Evolutionary conservation across 1,284 basidiomycete genomes (phyloP).

Genomic region (Fomitopsis palustris): DNA sequence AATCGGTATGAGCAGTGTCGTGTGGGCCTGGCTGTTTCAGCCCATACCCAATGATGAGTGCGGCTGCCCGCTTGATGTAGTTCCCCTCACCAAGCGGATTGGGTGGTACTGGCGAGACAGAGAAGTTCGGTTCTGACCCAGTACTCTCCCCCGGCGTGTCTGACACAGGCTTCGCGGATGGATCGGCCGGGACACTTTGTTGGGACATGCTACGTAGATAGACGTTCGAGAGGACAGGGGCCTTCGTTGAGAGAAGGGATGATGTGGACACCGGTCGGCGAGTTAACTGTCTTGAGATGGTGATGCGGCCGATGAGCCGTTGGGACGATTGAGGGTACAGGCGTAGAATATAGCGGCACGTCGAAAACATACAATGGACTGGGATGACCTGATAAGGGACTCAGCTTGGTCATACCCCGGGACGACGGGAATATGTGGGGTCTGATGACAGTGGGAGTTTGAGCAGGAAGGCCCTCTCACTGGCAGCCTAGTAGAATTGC

Average conservation of each 20-base stretch:
- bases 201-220: conserved; percentile 1
- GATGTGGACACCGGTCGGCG: background rate
- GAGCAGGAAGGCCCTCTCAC: background rate
- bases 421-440: background rate
- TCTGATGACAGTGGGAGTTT: background rate
- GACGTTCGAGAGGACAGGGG: background rate
- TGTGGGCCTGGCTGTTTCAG: conserved; percentile 2
- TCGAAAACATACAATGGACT: background rate
- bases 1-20: background rate
- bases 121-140: conserved; percentile 34
- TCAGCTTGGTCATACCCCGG: background rate
- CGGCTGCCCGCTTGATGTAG: conserved; percentile 69
- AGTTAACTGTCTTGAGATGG: background rate
- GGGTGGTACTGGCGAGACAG: conserved; percentile 50
- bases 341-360: background rate
- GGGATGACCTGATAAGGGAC: background rate
- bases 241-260: background rate
- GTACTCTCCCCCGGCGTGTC: background rate
- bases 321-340: conserved; percentile 11
- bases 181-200: conserved; percentile 9
- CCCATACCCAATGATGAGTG: conserved; percentile 70
- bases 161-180: conserved; percentile 7
- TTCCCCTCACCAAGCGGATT: conserved; percentile 67
- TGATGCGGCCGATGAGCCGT: background rate
- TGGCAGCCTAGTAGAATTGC: too few species aligned